A percentile compares a stretch with the other conserved stretches of the same genome.
These are phyloP conservation scores for Solanum acaule DNA, from an alignment of 257 asterid genomes.

Conservation along the genomic window DNA sequence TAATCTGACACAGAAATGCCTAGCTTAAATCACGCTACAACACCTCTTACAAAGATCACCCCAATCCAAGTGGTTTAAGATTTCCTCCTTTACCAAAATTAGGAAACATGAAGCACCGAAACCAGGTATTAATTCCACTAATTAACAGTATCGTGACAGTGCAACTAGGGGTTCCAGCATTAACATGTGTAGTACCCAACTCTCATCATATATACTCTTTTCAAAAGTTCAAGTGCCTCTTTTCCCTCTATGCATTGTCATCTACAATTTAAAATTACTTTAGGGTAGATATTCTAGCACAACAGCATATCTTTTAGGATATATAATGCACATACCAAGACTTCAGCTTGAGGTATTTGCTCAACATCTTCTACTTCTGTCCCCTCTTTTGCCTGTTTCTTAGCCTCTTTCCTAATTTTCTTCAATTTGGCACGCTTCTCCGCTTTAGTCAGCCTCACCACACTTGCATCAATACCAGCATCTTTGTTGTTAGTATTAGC, in stretches of 20 bases:
- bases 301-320: not conserved
- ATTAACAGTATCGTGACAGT: not conserved
- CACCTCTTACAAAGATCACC: not conserved
- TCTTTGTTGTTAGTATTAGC: conserved; percentile 9
- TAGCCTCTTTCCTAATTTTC: conserved; percentile 79
- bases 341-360: conserved; percentile 64
- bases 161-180: not conserved
- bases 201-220: not conserved
- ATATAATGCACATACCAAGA: conserved; percentile 40
- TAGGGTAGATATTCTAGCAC: not conserved
- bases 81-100: not conserved
- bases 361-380: conserved; percentile 34
- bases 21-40: not conserved
- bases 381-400: conserved; percentile 54
- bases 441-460: conserved; percentile 52
- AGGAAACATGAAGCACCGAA: not conserved
- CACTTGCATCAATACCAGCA: conserved; percentile 16
- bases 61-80: not conserved
- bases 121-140: not conserved
- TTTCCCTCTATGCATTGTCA: not conserved
- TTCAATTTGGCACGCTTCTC: conserved; percentile 71
- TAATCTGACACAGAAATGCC: not conserved
- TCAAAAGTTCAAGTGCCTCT: not conserved
- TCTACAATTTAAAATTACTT: not conserved
- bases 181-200: not conserved